Base-by-base conservation (phyloP, 306 rosid genomes). In the Lathyrus tuberosus region DNA sequence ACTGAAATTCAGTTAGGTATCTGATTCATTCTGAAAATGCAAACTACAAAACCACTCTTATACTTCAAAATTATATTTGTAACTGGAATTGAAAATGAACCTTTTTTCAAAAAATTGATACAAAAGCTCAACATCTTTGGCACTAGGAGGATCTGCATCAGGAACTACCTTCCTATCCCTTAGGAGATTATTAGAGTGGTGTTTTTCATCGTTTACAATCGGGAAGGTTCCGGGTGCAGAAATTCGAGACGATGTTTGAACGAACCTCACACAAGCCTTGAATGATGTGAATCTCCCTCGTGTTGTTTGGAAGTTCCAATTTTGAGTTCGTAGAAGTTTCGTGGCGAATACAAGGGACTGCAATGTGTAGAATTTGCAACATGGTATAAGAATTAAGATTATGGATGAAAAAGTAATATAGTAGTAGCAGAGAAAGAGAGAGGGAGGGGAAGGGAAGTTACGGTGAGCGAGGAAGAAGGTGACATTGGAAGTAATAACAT, bases 81-180 rank as follows among this genome's bases (percentile, higher is more conserved):
- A 61, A 57, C 41, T 4, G 22, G 22, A 58, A 46, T 24, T 22
- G 65, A 46, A 66, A 64, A 78, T 10, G 20, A 52, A 89, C 98
- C 98, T 92, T 64, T 72, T 80, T 59, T 90, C 84, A 26, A 93
- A 75, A 81, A 93, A 85, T 33, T 85, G 87, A 74, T 93, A 84
- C 69, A 93, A 67, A 46, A 82, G 87, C 59, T 84, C 73, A 30
- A 88, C 69, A 67, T 90, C 96, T 71, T 84, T 76, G 72, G 60
- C 67, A 82, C 84, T 88, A 63, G 98, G 98, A 77, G 98, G 96
- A 71, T 92, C 90, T 4, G 98, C 88, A 72, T 82, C 81, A 51
- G 98, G 96, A 82, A 85, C 82, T 57, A 82, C 65, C 73, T 84
- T 87, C 85, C 78, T 93, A 42, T 85, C 82, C 72, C 84, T 84